phyloP scores from a whole-genome alignment of 192 early-diverging fungal species.

The Rhizophlyctis rosea region DNA sequence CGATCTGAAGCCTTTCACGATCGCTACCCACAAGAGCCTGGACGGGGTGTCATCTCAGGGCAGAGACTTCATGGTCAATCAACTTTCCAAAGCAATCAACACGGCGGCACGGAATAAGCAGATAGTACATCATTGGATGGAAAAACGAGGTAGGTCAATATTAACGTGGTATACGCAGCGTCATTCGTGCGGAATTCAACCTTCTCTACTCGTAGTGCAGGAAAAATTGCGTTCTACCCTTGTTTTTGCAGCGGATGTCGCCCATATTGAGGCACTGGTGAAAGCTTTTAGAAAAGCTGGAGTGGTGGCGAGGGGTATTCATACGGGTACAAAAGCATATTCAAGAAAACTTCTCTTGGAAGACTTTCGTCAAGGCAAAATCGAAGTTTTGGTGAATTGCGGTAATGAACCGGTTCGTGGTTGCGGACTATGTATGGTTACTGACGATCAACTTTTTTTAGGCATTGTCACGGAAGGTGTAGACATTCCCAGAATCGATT shows the following conservation, averaged over 20 bases:
- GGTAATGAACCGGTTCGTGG: conserved; percentile 39
- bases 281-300: conserved; percentile 49
- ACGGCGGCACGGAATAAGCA: conserved; percentile 18
- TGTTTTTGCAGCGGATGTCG: conserved; percentile 85
- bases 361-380: conserved; percentile 53
- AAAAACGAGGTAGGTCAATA: background rate
- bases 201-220: background rate
- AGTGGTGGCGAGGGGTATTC: conserved; percentile 38
- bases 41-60: conserved; percentile 40
- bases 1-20: conserved; percentile 57
- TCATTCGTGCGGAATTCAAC: background rate
- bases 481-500: conserved; percentile 89
- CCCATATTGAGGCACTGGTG: conserved; percentile 63
- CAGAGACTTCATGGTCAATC: conserved; percentile 61
- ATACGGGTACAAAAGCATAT: conserved; percentile 50
- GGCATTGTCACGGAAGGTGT: conserved; percentile 64
- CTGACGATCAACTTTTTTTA: background rate
- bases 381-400: conserved; percentile 88
- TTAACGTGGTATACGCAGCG: background rate
- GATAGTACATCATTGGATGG: conserved; percentile 5
- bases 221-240: conserved; percentile 62
- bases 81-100: conserved; percentile 38
- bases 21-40: conserved; percentile 59
- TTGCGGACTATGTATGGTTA: conserved; percentile 2
- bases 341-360: conserved; percentile 58